A percentile compares a stretch with the other conserved stretches of the same genome.
Evolutionary conservation across 2,329 filamentous ascomycete species (phyloP).

Genomic region (Claviceps spartinae): DNA sequence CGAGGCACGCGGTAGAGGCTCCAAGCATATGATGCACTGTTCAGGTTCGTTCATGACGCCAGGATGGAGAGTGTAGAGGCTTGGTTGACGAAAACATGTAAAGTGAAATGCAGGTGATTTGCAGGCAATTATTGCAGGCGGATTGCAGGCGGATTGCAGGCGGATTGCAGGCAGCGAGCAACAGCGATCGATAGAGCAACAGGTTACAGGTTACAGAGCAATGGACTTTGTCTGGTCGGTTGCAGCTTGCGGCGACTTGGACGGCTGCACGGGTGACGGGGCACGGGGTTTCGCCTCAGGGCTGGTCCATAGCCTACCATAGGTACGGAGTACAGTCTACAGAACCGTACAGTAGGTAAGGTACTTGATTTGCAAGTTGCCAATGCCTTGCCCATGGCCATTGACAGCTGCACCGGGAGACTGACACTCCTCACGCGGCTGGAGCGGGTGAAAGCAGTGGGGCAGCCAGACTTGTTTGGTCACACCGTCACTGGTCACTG

Average conservation of each 20-base stretch:
- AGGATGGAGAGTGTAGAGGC: conserved; percentile 23
- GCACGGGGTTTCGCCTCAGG: background rate
- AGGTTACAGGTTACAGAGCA: background rate
- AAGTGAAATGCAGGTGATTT: conserved; percentile 14
- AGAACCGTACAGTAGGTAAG: too few relatives aligned
- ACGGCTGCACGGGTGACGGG: background rate
- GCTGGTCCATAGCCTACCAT: too few relatives aligned
- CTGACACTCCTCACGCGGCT: too few relatives aligned
- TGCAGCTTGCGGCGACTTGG: background rate
- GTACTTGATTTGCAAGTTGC: too few relatives aligned
- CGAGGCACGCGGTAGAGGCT: conserved; percentile 35
- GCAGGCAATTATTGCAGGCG: conserved; percentile 7
- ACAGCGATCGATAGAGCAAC: background rate
- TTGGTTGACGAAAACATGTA: conserved; percentile 34
- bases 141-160: conserved; percentile 2
- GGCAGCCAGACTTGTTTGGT: too few relatives aligned
- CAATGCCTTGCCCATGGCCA: too few relatives aligned
- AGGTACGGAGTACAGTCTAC: too few relatives aligned
- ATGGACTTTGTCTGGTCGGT: background rate
- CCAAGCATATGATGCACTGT: conserved; percentile 58
- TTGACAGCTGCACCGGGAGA: too few relatives aligned
- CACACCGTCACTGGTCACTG: too few relatives aligned
- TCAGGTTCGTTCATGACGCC: conserved; percentile 41
- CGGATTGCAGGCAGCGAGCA: background rate
- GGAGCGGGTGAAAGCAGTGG: too few relatives aligned